Conservation (phyloP, 495 filamentous ascomycete species). For the Hypoxylon lenormandii region DNA sequence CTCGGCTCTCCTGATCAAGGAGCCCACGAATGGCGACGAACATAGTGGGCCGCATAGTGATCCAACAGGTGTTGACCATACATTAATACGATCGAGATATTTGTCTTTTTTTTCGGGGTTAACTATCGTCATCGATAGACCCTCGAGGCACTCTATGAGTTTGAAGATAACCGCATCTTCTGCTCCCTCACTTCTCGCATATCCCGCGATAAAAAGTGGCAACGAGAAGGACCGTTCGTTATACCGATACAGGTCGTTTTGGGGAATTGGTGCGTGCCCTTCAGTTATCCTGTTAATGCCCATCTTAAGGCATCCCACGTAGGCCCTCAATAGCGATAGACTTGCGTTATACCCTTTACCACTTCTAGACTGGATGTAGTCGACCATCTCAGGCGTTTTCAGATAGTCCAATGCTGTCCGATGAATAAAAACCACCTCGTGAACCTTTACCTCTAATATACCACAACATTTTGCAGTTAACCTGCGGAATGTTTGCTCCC, state of each 20-base stretch:
- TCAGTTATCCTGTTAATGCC: too few relatives aligned
- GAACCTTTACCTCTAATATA: constrained; percentile 16
- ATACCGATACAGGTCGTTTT: too few relatives aligned
- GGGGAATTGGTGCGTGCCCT: too few relatives aligned
- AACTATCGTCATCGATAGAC: not conserved
- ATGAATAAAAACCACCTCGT: constrained; percentile 36
- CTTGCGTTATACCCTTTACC: not conserved
- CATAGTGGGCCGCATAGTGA: not conserved
- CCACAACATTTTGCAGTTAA: constrained; percentile 32
- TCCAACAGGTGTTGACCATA: constrained; percentile 4
- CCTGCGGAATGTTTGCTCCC: constrained; percentile 5
- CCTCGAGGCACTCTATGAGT: not conserved
- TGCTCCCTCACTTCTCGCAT: not conserved
- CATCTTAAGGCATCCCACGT: constrained; percentile 4
- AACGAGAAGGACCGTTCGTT: too few relatives aligned
- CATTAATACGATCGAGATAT: not conserved
- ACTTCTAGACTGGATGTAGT: constrained; percentile 2
- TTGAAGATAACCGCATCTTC: not conserved
- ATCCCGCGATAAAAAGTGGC: too few relatives aligned
- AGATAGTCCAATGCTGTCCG: constrained; percentile 42
- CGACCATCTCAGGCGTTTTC: constrained; percentile 10
- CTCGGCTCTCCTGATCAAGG: not conserved
- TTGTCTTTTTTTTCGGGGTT: not conserved
- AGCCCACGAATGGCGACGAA: not conserved
- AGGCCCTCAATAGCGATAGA: constrained; percentile 6